These are phyloP conservation scores for Micractinium conductrix DNA, from an alignment of 139 green algal genomes.

Conservation along the genomic window DNA sequence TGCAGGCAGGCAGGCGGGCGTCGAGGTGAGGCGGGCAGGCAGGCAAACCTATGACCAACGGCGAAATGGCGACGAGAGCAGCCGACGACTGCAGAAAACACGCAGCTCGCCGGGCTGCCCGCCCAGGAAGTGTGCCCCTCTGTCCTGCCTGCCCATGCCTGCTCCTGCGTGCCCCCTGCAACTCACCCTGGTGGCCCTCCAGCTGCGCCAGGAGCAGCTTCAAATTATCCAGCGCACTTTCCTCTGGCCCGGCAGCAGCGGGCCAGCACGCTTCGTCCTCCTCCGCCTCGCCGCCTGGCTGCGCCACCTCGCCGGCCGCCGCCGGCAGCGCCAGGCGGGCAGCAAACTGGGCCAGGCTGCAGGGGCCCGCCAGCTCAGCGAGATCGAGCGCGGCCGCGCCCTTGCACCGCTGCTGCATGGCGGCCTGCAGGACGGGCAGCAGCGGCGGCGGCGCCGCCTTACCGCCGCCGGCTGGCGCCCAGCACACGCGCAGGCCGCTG, in stretches of 20 bases:
- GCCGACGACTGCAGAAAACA: too few species aligned
- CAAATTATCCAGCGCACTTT: background rate
- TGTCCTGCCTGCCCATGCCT: too few species aligned
- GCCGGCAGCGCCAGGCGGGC: slow-evolving; percentile 14
- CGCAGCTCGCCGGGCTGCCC: too few species aligned
- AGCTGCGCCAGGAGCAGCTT: background rate
- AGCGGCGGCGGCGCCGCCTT: background rate
- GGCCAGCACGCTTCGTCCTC: slow-evolving; percentile 2
- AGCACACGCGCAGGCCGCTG: slow-evolving; percentile 9
- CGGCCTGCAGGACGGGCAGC: slow-evolving; percentile 9
- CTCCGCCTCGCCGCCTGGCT: background rate
- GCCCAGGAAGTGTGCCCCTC: too few species aligned
- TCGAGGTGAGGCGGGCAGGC: background rate
- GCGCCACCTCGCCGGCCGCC: background rate
- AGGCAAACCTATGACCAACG: background rate
- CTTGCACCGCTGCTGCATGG: background rate
- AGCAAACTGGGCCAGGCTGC: background rate
- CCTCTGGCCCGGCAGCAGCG: background rate
- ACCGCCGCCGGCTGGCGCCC: background rate
- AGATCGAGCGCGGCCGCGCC: background rate
- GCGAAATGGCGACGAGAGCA: too few species aligned
- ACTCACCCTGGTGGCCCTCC: slow-evolving; percentile 1
- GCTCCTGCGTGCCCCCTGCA: too few species aligned
- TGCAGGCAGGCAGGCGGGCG: background rate
- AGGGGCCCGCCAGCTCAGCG: background rate